Base-by-base conservation (phyloP, 1,139 yeast genomes). In the Zhuliangozyma blackwelliae region DNA sequence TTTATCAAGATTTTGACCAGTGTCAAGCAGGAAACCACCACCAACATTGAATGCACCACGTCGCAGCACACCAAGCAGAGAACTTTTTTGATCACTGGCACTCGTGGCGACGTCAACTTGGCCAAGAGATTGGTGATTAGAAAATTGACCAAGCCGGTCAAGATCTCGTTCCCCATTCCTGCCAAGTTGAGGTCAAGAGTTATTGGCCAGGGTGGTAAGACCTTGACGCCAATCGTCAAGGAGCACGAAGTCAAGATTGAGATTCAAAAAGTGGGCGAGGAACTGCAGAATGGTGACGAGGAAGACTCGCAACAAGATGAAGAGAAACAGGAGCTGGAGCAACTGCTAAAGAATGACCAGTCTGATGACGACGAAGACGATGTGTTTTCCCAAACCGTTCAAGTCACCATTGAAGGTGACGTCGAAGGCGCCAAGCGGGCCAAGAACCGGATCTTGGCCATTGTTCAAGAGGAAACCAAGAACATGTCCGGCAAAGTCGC, bases 131-230 rank as follows among this genome's bases (percentile, higher is more conserved):
- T 85, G 48, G 75, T 94, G 39, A 75, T 85, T 44, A 81, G 79
- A 54, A 84, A 79, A 49, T 73, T 92, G 56, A 82, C 95, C 28
- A 83, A 83, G 58, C 90, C 94, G 33, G 77, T 86, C 38, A 66
- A 66, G 11, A 65, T 77, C 35, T 61, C 70, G 29, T 75, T 92
- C 55, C 61, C 70, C 32, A 78, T 92, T 40, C 97, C 98, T 29
- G 76, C 92, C 22, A 77, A 77, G 49, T 75, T 88, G 38, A 79
- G 96, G 59, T 75, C 95, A 4, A 75, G 78, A 40, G 77, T 94
- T 45, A 89, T 94, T 63, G 99, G 99, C 40, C 76, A 92, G 33
- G 86, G 82, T 59, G 99, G 98, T 54, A 75, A 75, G 48, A 84
- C 73, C 45, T 77, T 94, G 60, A 85, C 80, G 55, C 89, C 92